Conservation (phyloP, 2,329 filamentous ascomycete genomes). For the Cladophialophora chaetospira region DNA sequence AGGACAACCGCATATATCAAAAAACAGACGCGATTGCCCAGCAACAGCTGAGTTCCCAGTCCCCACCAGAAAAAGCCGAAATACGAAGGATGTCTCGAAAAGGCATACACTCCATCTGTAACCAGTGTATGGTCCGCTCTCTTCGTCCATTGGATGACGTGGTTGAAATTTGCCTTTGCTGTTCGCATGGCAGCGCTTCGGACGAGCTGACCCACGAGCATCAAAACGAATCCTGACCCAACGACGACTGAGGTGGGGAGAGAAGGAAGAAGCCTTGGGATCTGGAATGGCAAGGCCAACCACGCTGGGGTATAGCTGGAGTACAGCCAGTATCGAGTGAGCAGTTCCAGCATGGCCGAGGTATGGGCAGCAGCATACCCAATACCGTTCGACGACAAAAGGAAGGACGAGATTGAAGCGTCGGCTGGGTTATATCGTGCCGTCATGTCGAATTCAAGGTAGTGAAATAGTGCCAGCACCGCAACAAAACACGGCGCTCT, state of each 20-base stretch:
- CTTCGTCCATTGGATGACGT: conserved; percentile 67
- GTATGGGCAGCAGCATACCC: conserved; percentile 82
- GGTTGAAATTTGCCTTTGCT: conserved; percentile 90
- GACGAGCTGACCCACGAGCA: conserved; percentile 71
- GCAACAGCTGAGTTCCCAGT: conserved; percentile 84
- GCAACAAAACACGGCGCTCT: conserved; percentile 56
- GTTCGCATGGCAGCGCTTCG: conserved; percentile 85
- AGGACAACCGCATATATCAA: conserved; percentile 72
- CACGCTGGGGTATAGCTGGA: conserved; percentile 21
- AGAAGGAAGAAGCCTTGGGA: conserved; percentile 40
- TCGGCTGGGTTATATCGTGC: conserved; percentile 77
- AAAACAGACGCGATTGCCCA: conserved; percentile 82
- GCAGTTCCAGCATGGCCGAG: conserved; percentile 71
- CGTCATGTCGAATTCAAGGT: conserved; percentile 92
- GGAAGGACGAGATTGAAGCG: conserved; percentile 73
- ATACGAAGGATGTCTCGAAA: conserved; percentile 84
- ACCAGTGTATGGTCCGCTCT: conserved; percentile 78
- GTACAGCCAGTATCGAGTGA: conserved; percentile 39
- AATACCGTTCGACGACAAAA: conserved; percentile 81
- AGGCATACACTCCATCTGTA: conserved; percentile 74
- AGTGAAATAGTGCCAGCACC: conserved; percentile 80
- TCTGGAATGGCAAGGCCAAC: conserved; percentile 23
- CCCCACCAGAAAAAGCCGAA: conserved; percentile 99
- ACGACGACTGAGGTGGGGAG: conserved; percentile 32
- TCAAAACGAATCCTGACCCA: conserved; percentile 62